Base-by-base conservation (phyloP, 2,329 filamentous ascomycete species). In the Cytospora paraplurivora region DNA sequence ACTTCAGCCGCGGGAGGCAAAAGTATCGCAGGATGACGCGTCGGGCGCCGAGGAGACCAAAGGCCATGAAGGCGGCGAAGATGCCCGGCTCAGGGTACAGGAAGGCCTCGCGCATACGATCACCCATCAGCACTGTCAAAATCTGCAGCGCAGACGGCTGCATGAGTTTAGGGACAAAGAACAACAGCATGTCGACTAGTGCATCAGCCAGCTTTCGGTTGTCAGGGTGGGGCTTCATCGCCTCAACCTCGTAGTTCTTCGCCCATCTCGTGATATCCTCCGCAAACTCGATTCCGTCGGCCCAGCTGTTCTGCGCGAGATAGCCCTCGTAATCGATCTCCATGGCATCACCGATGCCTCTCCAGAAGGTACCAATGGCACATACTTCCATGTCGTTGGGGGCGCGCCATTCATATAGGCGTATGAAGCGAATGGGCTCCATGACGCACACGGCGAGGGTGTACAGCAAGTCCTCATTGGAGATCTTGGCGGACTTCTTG, bases 301-400 rank as follows among this genome's bases (percentile, higher is more conserved):
- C 69, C 82, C 82, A 85, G 15, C 70, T 56, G 11, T 74, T 68
- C 37, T 71, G 73, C 7, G 68, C 66, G 2, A 82, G 75, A 15
- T 74, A 70, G 1, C 74, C 74, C 32, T 72, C 72, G 68, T 84
- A 85, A 55, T 78, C 72, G 66, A 93, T 89, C 0, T 80, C 82
- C 85, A 93, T 89, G 59, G 85, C 84, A 68, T 92, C 87, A 15
- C 89, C 90, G 17, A 91, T 76, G 59, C 81, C 80, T 73, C 90
- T 90, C 89, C 89, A 93, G 70, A 90, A 86, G 0, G 85, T 86
- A 17, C 84, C 87, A 35, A 88, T 74, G 0, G 88, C 89, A 66
- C 88, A 90, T 11, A 79, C 73, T 73, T 93, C 91, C 74, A 93
- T 79, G 0, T 88, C 84, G 17, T 82, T 88, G 27, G 91, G 73